These are phyloP conservation scores for Chlamydomonas applanata DNA, from an alignment of 139 green algal genomes.

Conservation along the genomic window DNA sequence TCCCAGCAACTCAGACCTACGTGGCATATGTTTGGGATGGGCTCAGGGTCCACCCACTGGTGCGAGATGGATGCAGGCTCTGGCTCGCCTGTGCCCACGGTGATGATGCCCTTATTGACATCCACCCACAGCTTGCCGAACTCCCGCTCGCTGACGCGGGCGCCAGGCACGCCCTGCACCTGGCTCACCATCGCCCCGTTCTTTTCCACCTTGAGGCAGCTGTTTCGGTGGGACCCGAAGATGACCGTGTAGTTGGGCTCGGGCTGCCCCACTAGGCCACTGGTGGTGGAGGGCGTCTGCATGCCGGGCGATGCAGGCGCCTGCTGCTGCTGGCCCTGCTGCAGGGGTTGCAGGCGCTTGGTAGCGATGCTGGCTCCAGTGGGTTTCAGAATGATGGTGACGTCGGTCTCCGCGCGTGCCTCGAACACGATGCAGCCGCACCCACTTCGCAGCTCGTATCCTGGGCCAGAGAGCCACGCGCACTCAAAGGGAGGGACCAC, in stretches of 20 bases:
- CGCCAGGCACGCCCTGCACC: slow-evolving; percentile 30
- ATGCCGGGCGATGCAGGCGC: neutral
- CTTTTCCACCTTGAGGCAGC: slow-evolving; percentile 80
- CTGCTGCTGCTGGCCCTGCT: slow-evolving; percentile 10
- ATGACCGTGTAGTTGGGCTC: slow-evolving; percentile 86
- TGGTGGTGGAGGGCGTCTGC: slow-evolving; percentile 6
- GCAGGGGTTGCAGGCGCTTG: slow-evolving; percentile 68
- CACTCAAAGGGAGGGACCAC: slow-evolving; percentile 84
- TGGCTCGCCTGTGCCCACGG: slow-evolving; percentile 47
- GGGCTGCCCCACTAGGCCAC: slow-evolving; percentile 10
- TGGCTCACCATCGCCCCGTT: slow-evolving; percentile 47
- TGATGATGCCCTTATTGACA: slow-evolving; percentile 52
- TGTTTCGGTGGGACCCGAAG: slow-evolving; percentile 83
- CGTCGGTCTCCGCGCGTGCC: slow-evolving; percentile 63
- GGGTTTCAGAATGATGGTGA: slow-evolving; percentile 76
- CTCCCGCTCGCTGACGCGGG: slow-evolving; percentile 6
- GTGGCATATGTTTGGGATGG: slow-evolving; percentile 30
- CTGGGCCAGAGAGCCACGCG: slow-evolving; percentile 67
- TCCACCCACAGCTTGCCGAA: slow-evolving; percentile 70
- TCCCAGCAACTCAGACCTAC: slow-evolving; percentile 87
- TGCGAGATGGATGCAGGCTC: slow-evolving; percentile 6
- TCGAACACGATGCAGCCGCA: slow-evolving; percentile 67
- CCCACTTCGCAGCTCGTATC: slow-evolving; percentile 44
- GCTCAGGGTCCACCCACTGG: slow-evolving; percentile 56
- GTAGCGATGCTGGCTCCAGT: slow-evolving; percentile 42